These are phyloP conservation scores for Sedum album DNA, from an alignment of 164 flowering plant species.

Conservation along the genomic window DNA sequence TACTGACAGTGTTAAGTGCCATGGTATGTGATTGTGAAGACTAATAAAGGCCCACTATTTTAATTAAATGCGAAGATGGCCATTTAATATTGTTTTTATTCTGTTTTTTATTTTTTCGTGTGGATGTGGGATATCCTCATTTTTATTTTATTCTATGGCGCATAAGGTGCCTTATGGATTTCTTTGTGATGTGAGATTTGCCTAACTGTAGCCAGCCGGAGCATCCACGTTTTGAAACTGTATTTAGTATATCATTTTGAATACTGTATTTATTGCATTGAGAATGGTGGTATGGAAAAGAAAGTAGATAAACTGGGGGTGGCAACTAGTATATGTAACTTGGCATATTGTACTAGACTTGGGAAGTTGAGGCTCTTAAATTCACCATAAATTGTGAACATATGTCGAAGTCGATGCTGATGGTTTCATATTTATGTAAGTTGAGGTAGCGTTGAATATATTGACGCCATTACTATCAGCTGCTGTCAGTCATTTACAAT, in stretches of 20 bases:
- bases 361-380: constrained; percentile 6
- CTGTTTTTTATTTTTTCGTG: neutral
- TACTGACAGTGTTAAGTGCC: neutral
- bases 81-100: neutral
- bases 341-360: neutral
- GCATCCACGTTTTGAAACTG: neutral
- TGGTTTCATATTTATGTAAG: neutral
- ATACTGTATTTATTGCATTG: neutral
- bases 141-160: neutral
- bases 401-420: neutral
- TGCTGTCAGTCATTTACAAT: neutral
- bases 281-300: neutral
- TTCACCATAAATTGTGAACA: neutral
- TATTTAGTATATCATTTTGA: neutral
- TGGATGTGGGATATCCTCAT: neutral
- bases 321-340: neutral
- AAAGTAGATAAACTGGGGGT: neutral
- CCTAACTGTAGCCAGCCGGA: neutral
- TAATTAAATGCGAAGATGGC: neutral
- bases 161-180: neutral
- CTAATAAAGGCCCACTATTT: neutral
- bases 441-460: neutral
- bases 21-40: neutral
- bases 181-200: neutral
- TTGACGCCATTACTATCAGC: neutral